Percentiles rank a stretch among this genome's conserved stretches.
Evolutionary conservation across 1,284 basidiomycete species (phyloP).

Genomic region (Irpex sp.): DNA sequence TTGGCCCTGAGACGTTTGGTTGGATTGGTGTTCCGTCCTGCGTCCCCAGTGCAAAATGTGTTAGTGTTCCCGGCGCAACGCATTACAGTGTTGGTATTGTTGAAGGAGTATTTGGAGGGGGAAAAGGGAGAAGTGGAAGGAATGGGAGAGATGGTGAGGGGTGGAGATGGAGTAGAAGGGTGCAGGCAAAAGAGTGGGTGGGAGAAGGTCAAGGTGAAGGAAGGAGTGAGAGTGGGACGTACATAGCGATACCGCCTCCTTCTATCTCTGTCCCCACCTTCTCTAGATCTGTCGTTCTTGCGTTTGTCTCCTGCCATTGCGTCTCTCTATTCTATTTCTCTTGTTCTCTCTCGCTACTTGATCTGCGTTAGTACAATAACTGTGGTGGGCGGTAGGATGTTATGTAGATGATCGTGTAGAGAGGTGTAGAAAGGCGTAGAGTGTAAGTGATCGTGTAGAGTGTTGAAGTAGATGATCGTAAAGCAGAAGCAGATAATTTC

Average conservation of each 20-base stretch:
- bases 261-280: slow-evolving; percentile 18
- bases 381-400: too few relatives aligned
- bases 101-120: too few relatives aligned
- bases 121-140: too few relatives aligned
- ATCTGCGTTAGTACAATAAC: too few relatives aligned
- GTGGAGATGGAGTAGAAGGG: too few relatives aligned
- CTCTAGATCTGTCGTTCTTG: slow-evolving; percentile 20
- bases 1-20: slow-evolving; percentile 67
- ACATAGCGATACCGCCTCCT: slow-evolving; percentile 22
- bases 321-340: background rate
- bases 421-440: too few relatives aligned
- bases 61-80: background rate
- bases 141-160: too few relatives aligned
- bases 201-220: too few relatives aligned
- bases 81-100: too few relatives aligned
- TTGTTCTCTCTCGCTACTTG: too few relatives aligned
- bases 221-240: background rate
- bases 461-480: background rate
- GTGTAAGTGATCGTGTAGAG: too few relatives aligned
- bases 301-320: slow-evolving; percentile 16
- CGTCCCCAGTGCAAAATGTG: background rate
- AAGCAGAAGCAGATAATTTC: background rate
- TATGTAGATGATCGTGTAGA: background rate
- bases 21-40: slow-evolving; percentile 65
- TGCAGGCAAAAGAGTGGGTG: too few relatives aligned